phyloP scores from a whole-genome alignment of 805 yeast species.

The Monosporozyma servazzii region DNA sequence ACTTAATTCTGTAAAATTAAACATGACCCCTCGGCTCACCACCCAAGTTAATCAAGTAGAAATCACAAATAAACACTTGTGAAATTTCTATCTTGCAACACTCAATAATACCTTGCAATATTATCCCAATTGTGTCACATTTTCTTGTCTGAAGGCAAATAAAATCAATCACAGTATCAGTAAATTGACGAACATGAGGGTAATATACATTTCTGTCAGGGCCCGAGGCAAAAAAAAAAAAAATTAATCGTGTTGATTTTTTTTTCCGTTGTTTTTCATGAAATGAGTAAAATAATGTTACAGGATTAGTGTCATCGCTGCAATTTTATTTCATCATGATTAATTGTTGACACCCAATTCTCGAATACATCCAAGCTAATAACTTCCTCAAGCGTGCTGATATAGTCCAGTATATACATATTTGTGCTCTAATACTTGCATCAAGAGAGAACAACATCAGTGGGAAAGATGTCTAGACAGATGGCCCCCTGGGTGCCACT shows the following conservation, averaged over 20 bases:
- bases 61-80: too few species aligned
- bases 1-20: too few species aligned
- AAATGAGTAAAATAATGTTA: neutral
- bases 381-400: neutral
- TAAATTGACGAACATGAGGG: neutral
- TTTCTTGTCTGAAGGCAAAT: neutral
- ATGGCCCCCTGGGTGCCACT: constrained; percentile 76
- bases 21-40: too few species aligned
- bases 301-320: neutral
- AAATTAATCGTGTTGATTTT: too few species aligned
- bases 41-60: too few species aligned
- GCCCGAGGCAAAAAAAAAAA: neutral
- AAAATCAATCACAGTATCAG: neutral
- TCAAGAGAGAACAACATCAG: neutral
- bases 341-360: neutral
- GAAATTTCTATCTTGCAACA: too few species aligned
- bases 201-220: neutral
- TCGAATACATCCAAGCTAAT: neutral
- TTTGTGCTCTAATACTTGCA: neutral
- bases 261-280: neutral
- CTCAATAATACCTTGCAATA: too few species aligned
- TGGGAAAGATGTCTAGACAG: constrained; percentile 22
- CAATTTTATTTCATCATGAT: neutral
- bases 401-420: neutral
- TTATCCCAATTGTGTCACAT: neutral